Base-by-base conservation (phyloP, 1,284 basidiomycete species). In the Cystobasidiaceae sp. region DNA sequence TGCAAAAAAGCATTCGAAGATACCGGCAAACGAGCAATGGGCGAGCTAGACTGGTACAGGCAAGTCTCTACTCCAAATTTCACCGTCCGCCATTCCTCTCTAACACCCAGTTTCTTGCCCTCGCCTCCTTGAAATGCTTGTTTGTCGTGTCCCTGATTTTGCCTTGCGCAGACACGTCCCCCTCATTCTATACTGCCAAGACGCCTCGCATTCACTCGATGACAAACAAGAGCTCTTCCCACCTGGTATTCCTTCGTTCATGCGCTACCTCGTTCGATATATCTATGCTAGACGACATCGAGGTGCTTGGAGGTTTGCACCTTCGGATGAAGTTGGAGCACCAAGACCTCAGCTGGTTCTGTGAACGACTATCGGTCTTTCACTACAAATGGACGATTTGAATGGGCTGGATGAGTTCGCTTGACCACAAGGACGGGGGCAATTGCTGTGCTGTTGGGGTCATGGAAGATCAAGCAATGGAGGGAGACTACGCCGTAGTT, bases 311-410 rank as follows among this genome's bases (percentile, higher is more conserved):
- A 32, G 33, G 41, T 60, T 60, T 21, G 44, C 43, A 5, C 58
- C 58, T 8, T 33, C 45, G 7, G 58, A 60, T 32, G 33, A 50
- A 2, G 34, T 60, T n/a, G 58, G 46, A n/a, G n/a, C n/a, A n/a
- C n/a, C n/a, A n/a, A n/a, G n/a, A n/a, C n/a, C n/a, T n/a, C n/a
- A n/a, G n/a, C n/a, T n/a, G n/a, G n/a, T n/a, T n/a, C n/a, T n/a
- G n/a, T n/a, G n/a, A n/a, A n/a, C n/a, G n/a, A n/a, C n/a, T n/a
- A n/a, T n/a, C n/a, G n/a, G n/a, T n/a, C n/a, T n/a, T n/a, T n/a
- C n/a, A n/a, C n/a, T n/a, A n/a, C n/a, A n/a, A n/a, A n/a, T n/a
- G n/a, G n/a, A n/a, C n/a, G n/a, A n/a, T n/a, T n/a, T n/a, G n/a
- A n/a, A n/a, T n/a, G n/a, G n/a, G n/a, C n/a, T n/a, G n/a, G n/a